A percentile compares a stretch with the other conserved stretches of the same genome.
phyloP scores from a whole-genome alignment of 352 stramenopile species.

The Pythium rhizo-oryzae region DNA sequence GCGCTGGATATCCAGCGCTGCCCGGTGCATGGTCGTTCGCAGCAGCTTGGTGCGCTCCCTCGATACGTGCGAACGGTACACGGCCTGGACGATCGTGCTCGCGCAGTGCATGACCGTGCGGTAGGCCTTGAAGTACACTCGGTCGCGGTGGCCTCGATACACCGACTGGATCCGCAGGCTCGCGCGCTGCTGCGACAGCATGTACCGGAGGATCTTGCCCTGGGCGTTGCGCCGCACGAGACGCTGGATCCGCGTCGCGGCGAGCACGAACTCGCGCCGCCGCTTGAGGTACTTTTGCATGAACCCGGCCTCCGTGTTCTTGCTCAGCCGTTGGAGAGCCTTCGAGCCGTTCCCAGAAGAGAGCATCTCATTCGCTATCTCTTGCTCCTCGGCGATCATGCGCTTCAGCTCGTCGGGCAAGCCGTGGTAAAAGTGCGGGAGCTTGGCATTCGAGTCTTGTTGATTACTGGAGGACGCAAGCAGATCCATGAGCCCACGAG shows the following conservation, averaged over 20 bases:
- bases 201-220: slow-evolving; percentile 43
- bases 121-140: slow-evolving; percentile 53
- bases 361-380: slow-evolving; percentile 19
- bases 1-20: slow-evolving; percentile 46
- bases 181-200: slow-evolving; percentile 44
- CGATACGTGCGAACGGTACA: slow-evolving; percentile 60
- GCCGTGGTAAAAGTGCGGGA: slow-evolving; percentile 80
- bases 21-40: slow-evolving; percentile 29
- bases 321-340: slow-evolving; percentile 43
- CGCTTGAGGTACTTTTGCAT: slow-evolving; percentile 65
- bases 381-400: slow-evolving; percentile 67
- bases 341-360: neutral
- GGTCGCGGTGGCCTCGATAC: slow-evolving; percentile 53
- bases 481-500: slow-evolving; percentile 29
- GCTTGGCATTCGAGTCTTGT: slow-evolving; percentile 31
- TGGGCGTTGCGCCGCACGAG: slow-evolving; percentile 50
- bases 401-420: slow-evolving; percentile 72
- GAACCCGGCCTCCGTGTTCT: slow-evolving; percentile 63
- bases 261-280: slow-evolving; percentile 42
- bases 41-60: slow-evolving; percentile 41
- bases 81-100: slow-evolving; percentile 62
- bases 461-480: slow-evolving; percentile 42
- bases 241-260: slow-evolving; percentile 60
- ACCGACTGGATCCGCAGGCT: slow-evolving; percentile 62
- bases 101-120: slow-evolving; percentile 57